These are phyloP conservation scores for Claviceps sp. DNA, from an alignment of 2,329 filamentous ascomycete genomes.

Conservation along the genomic window DNA sequence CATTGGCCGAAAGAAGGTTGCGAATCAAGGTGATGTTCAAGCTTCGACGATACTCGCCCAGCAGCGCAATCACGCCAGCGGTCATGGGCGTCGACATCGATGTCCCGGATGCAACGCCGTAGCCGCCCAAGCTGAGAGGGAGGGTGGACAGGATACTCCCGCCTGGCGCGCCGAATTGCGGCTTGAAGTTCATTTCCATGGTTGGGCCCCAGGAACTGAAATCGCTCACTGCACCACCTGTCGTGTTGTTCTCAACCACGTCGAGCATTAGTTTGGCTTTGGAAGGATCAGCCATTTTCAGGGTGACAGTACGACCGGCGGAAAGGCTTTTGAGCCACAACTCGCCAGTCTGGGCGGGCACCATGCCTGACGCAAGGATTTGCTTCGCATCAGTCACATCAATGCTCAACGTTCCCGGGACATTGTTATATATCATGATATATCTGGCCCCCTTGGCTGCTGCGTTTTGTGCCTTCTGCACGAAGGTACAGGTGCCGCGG, in stretches of 20 bases:
- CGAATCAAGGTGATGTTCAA: slow-evolving; percentile 29
- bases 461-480: not conserved
- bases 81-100: slow-evolving; percentile 33
- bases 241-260: not conserved
- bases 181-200: slow-evolving; percentile 26
- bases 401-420: slow-evolving; percentile 6
- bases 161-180: slow-evolving; percentile 25
- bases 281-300: slow-evolving; percentile 22
- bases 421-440: slow-evolving; percentile 48
- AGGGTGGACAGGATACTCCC: slow-evolving; percentile 31
- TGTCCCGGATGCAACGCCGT: slow-evolving; percentile 31
- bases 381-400: slow-evolving; percentile 19
- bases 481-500: slow-evolving; percentile 33
- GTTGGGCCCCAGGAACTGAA: slow-evolving; percentile 27
- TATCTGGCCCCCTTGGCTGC: slow-evolving; percentile 40
- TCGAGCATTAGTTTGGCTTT: not conserved
- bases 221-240: slow-evolving; percentile 3
- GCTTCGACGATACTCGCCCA: slow-evolving; percentile 30
- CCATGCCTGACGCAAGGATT: slow-evolving; percentile 13
- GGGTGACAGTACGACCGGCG: slow-evolving; percentile 23
- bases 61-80: slow-evolving; percentile 23
- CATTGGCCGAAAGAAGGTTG: slow-evolving; percentile 27
- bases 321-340: slow-evolving; percentile 25
- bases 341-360: slow-evolving; percentile 28
- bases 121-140: slow-evolving; percentile 22